Percentiles rank a stretch among this genome's conserved stretches.
Conservation (phyloP, 441 rosid genomes). For the Raphanus hybrid region DNA sequence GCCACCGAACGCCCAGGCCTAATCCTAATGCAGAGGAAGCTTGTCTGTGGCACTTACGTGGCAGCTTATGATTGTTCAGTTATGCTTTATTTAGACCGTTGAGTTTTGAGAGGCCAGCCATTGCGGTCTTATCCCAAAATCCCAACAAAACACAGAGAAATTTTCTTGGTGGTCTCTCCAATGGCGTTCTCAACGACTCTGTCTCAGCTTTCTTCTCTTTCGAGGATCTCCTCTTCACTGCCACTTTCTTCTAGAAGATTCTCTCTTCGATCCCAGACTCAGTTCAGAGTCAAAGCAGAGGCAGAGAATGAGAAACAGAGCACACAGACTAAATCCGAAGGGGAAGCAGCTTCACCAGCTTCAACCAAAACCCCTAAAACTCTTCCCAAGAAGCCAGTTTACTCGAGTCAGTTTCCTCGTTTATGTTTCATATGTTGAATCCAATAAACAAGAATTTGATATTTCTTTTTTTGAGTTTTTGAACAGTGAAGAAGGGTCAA, state of each 20-base stretch:
- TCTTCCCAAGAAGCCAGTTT: conserved; percentile 68
- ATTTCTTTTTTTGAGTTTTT: neutral
- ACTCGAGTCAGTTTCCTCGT: conserved; percentile 62
- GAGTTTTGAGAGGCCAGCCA: neutral
- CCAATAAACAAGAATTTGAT: neutral
- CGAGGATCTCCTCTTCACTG: conserved; percentile 42
- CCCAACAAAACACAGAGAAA: neutral
- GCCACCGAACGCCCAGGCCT: no score
- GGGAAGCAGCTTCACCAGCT: conserved; percentile 51
- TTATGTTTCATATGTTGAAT: conserved; percentile 6
- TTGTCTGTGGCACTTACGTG: conserved; percentile 19
- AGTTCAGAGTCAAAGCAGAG: conserved; percentile 48
- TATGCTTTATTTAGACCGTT: conserved; percentile 24
- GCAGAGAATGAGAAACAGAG: conserved; percentile 57
- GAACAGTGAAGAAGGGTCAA: conserved; percentile 96
- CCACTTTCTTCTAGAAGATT: conserved; percentile 35
- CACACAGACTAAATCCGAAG: conserved; percentile 44
- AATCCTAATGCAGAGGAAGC: neutral
- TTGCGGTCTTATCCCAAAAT: conserved; percentile 38
- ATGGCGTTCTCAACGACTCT: conserved; percentile 66
- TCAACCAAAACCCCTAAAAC: conserved; percentile 42
- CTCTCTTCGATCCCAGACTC: conserved; percentile 34
- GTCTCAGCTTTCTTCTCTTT: conserved; percentile 47
- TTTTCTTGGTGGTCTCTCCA: conserved; percentile 20
- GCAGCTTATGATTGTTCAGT: conserved; percentile 6